A percentile compares a stretch with the other conserved stretches of the same genome.
Conservation (phyloP, 2,329 filamentous ascomycete genomes). For the Cryphonectria japonica region DNA sequence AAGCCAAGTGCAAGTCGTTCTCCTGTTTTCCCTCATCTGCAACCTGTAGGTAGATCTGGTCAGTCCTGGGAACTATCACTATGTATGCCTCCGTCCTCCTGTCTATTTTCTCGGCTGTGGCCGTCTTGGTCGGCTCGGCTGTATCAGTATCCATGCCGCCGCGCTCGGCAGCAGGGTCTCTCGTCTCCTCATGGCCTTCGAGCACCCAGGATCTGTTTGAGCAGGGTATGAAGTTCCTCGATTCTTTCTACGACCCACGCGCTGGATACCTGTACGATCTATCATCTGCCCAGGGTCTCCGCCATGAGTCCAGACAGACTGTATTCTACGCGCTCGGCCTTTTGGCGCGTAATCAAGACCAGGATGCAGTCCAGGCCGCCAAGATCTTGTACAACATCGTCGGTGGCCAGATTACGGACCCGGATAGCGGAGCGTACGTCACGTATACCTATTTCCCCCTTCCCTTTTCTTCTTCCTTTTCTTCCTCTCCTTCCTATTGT, state of each 20-base stretch:
- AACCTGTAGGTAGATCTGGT: background rate
- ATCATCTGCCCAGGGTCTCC: slow-evolving; percentile 48
- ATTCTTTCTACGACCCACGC: slow-evolving; percentile 54
- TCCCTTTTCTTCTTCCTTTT: background rate
- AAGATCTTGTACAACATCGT: slow-evolving; percentile 59
- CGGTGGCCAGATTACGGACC: slow-evolving; percentile 53
- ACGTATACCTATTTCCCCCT: background rate
- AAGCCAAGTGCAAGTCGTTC: background rate
- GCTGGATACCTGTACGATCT: slow-evolving; percentile 56
- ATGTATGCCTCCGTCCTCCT: background rate
- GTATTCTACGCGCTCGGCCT: slow-evolving; percentile 63
- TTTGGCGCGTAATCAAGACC: slow-evolving; percentile 55
- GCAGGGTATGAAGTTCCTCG: slow-evolving; percentile 58
- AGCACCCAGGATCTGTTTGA: slow-evolving; percentile 40
- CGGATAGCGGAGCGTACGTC: slow-evolving; percentile 25
- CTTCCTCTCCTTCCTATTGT: background rate
- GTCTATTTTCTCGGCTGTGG: background rate
- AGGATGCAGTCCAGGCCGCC: slow-evolving; percentile 53
- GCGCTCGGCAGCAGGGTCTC: background rate
- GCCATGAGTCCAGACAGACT: slow-evolving; percentile 61
- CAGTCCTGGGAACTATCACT: background rate
- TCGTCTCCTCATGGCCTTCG: background rate
- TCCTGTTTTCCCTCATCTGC: background rate
- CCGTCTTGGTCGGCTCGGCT: slow-evolving; percentile 2
- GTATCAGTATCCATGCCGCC: background rate